Percentiles rank a stretch among this genome's conserved stretches.
phyloP scores from a whole-genome alignment of 2,329 filamentous ascomycete genomes.

The Paradendryphiella salina region DNA sequence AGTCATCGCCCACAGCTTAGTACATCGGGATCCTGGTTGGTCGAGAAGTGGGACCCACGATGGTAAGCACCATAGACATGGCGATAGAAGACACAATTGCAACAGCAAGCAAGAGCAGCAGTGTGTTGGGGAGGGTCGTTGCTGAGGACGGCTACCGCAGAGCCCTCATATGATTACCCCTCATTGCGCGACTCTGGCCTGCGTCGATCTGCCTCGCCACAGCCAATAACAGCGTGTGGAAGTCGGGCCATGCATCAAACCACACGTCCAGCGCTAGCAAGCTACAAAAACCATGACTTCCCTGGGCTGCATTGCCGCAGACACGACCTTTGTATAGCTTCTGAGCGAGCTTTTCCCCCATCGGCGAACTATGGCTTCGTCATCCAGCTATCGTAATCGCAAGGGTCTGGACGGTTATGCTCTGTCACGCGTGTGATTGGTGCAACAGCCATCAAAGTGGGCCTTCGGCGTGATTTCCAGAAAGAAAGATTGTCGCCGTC shows the following conservation, averaged over 20 bases:
- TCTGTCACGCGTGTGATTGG: conserved; percentile 22
- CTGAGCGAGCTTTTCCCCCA: conserved; percentile 6
- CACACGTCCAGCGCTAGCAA: conserved; percentile 2
- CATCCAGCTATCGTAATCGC: conserved; percentile 29
- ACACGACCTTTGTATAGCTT: not conserved
- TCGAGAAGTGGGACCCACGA: not conserved
- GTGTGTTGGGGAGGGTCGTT: not conserved
- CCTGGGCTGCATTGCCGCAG: not conserved
- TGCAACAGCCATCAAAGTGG: conserved; percentile 9
- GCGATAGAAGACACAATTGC: not conserved
- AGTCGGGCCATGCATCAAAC: conserved; percentile 17
- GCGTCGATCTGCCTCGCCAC: conserved; percentile 20
- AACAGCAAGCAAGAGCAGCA: not conserved
- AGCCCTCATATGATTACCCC: conserved; percentile 23
- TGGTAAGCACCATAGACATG: not conserved
- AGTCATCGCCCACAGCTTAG: conserved; percentile 19
- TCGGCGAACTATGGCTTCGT: conserved; percentile 19
- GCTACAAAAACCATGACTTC: conserved; percentile 13
- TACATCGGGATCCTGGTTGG: conserved; percentile 8
- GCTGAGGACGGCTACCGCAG: conserved; percentile 14
- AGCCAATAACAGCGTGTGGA: conserved; percentile 26
- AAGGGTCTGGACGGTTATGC: conserved; percentile 20
- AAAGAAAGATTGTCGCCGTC: conserved; percentile 28
- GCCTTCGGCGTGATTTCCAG: conserved; percentile 18
- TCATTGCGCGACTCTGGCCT: conserved; percentile 13